Conservation (phyloP, 371 early-diverging fungal species). For the Blakeslea trispora region DNA sequence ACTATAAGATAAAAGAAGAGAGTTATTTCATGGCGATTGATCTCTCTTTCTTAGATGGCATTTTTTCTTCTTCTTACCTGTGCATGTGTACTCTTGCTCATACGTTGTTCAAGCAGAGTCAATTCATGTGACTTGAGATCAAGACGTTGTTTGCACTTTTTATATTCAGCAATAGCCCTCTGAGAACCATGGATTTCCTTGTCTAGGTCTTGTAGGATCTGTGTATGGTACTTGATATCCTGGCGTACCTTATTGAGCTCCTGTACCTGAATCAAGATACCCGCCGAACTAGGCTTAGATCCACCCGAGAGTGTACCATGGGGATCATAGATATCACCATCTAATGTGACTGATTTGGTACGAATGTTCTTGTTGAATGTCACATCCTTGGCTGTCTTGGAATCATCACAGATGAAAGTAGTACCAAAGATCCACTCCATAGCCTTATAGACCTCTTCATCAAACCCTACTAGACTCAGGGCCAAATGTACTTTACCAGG, state of each 20-base stretch:
- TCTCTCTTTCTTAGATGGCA: too few species aligned
- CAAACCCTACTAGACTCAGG: conserved; percentile 79
- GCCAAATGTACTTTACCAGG: conserved; percentile 88
- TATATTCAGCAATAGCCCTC: conserved; percentile 47
- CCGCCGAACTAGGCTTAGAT: conserved; percentile 73
- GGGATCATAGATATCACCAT: conserved; percentile 99
- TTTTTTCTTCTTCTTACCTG: too few species aligned
- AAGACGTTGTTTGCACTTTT: conserved; percentile 54
- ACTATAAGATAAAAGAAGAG: conserved; percentile 8
- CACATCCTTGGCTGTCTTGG: conserved; percentile 81
- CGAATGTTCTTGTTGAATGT: conserved; percentile 85
- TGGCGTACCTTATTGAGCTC: conserved; percentile 60
- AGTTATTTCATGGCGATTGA: too few species aligned
- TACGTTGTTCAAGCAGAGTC: conserved; percentile 66
- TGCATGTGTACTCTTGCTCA: conserved; percentile 71
- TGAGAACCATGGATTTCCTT: conserved; percentile 41
- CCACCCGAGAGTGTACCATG: conserved; percentile 98
- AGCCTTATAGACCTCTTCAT: conserved; percentile 76
- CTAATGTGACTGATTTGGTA: conserved; percentile 91
- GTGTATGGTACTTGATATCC: conserved; percentile 50
- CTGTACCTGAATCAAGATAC: conserved; percentile 76
- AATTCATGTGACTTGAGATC: conserved; percentile 79
- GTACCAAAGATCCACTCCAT: conserved; percentile 97
- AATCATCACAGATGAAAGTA: conserved; percentile 91
- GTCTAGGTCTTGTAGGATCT: conserved; percentile 51